phyloP scores from a whole-genome alignment of 2,329 filamentous ascomycete genomes.

The Penicillium thymicola region DNA sequence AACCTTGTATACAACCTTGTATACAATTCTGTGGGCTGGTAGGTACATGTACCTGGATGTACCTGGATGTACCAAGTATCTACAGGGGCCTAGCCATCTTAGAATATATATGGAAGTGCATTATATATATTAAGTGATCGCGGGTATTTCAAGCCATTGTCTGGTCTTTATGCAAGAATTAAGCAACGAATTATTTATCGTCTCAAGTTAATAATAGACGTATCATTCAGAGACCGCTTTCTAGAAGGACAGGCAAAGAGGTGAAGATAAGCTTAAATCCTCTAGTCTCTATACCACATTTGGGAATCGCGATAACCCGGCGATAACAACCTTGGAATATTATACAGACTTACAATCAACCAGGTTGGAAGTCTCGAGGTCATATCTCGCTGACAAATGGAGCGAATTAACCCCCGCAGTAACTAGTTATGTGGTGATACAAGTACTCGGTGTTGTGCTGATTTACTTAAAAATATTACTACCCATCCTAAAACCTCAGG shows the following conservation, averaged over 20 bases:
- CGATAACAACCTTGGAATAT: background rate
- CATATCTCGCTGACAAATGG: conserved; percentile 7
- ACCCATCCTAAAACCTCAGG: background rate
- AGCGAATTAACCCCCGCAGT: background rate
- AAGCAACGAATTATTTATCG: too few species aligned
- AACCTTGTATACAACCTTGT: too few species aligned
- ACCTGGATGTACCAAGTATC: background rate
- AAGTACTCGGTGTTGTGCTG: background rate
- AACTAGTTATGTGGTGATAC: background rate
- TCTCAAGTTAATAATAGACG: too few species aligned
- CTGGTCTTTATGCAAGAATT: background rate
- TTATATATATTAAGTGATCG: background rate
- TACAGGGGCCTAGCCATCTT: background rate
- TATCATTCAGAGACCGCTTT: background rate
- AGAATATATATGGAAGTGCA: background rate
- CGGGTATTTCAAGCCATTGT: background rate
- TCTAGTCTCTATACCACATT: background rate
- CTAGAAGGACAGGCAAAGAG: background rate
- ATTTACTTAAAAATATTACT: background rate
- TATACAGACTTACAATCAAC: background rate
- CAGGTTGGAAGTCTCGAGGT: background rate
- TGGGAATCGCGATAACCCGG: background rate
- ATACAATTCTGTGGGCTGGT: too few species aligned
- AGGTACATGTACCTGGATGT: background rate
- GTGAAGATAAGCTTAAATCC: conserved; percentile 6